A percentile compares a stretch with the other conserved stretches of the same genome.
Evolutionary conservation across 192 early-diverging fungal species (phyloP).

Genomic region (Mortierella antarctica): DNA sequence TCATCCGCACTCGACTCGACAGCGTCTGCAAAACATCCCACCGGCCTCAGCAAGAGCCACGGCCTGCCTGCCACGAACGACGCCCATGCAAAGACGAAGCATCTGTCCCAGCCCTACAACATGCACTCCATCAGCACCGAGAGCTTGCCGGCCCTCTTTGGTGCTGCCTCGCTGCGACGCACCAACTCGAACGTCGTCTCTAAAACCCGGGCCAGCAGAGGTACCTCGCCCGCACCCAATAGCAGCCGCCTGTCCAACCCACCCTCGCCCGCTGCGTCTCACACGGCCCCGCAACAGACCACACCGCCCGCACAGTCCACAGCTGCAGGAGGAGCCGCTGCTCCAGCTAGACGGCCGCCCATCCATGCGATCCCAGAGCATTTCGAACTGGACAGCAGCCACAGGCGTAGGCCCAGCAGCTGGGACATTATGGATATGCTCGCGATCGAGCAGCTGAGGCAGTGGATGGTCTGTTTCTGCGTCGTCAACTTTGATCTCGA

Average conservation of each 20-base stretch:
- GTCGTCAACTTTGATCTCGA: conserved; percentile 88
- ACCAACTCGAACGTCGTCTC: conserved; percentile 35
- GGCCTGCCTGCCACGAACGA: not conserved
- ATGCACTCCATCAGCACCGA: conserved; percentile 53
- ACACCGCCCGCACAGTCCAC: not conserved
- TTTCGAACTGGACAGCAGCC: conserved; percentile 19
- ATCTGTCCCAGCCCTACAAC: conserved; percentile 46
- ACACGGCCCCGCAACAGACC: not conserved
- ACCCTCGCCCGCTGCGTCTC: conserved; percentile 9
- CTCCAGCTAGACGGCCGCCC: conserved; percentile 14
- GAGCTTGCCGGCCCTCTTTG: conserved; percentile 41
- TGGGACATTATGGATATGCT: conserved; percentile 56
- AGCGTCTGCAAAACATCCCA: not conserved
- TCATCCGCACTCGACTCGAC: not conserved
- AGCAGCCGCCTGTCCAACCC: conserved; percentile 8
- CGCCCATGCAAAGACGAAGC: conserved; percentile 24
- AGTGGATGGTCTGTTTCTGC: conserved; percentile 81
- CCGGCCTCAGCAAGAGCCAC: not conserved
- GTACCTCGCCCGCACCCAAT: conserved; percentile 11
- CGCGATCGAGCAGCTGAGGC: conserved; percentile 60
- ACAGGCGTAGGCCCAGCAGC: conserved; percentile 36
- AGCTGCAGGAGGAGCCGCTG: conserved; percentile 2
- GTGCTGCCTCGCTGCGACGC: conserved; percentile 26
- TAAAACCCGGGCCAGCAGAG: conserved; percentile 23
- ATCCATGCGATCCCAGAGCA: conserved; percentile 27